Conservation (phyloP, 2,329 filamentous ascomycete genomes). For the Niveomyces coronatus region DNA sequence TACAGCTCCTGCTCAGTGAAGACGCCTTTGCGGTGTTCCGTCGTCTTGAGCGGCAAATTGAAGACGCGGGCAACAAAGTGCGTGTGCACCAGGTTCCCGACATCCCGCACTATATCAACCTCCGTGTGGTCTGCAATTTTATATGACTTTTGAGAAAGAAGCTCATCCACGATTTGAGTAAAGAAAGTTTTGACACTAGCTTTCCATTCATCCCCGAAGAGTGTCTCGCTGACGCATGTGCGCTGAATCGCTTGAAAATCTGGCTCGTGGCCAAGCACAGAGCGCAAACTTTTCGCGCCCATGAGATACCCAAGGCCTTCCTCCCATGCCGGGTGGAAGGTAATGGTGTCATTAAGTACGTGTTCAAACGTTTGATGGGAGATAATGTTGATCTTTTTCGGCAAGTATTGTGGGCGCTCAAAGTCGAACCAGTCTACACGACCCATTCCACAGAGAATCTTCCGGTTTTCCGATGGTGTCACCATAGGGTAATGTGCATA, state of each 20-base stretch:
- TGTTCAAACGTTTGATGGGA: conserved; percentile 52
- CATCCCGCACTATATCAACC: conserved; percentile 61
- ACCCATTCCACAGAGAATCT: conserved; percentile 57
- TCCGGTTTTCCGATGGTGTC: conserved; percentile 60
- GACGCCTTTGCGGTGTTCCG: conserved; percentile 47
- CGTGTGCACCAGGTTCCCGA: conserved; percentile 57
- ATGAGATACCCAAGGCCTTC: conserved; percentile 54
- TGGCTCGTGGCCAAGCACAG: conserved; percentile 45
- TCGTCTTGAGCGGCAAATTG: conserved; percentile 56
- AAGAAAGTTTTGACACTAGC: conserved; percentile 57
- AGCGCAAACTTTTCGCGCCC: conserved; percentile 40
- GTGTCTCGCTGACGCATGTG: conserved; percentile 42
- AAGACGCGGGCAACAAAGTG: conserved; percentile 54
- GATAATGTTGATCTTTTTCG: conserved; percentile 43
- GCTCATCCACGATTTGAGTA: conserved; percentile 45
- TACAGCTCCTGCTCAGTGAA: conserved; percentile 47
- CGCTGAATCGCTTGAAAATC: conserved; percentile 38
- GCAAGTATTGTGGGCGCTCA: conserved; percentile 44
- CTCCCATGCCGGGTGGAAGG: conserved; percentile 57
- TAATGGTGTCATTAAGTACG: conserved; percentile 48
- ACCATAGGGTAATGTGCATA: conserved; percentile 72
- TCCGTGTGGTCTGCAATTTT: conserved; percentile 44
- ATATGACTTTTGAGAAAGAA: conserved; percentile 57
- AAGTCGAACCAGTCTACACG: conserved; percentile 62
- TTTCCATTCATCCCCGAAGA: conserved; percentile 54